Evolutionary conservation across 805 yeast genomes (phyloP).

Genomic region (Komagataella phaffii): DNA sequence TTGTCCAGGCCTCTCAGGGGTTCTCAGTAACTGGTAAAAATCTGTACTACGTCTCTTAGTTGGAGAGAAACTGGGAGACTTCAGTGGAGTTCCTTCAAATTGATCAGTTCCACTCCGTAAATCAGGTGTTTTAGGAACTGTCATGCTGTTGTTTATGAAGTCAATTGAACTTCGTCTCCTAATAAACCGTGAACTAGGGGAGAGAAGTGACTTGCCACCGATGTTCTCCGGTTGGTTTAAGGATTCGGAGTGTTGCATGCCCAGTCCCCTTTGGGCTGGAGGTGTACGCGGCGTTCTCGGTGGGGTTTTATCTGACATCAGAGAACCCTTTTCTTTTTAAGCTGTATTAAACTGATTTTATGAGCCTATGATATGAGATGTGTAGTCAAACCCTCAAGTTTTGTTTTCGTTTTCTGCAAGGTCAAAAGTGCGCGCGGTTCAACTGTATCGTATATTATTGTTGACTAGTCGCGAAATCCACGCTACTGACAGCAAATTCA

Average conservation of each 20-base stretch:
- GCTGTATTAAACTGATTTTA: not conserved
- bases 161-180: not conserved
- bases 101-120: constrained; percentile 10
- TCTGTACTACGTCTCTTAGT: constrained; percentile 18
- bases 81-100: constrained; percentile 18
- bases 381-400: not conserved
- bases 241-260: not conserved
- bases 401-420: not conserved
- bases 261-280: not conserved
- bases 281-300: not conserved
- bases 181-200: not conserved
- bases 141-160: not conserved
- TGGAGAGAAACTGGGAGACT: constrained; percentile 19
- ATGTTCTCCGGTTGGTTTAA: not conserved
- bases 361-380: not conserved
- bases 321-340: not conserved
- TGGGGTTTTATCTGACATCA: not conserved
- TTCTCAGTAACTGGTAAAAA: constrained; percentile 19
- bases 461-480: not conserved
- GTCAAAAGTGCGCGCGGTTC: not conserved
- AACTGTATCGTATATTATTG: not conserved
- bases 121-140: constrained; percentile 16
- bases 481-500: not conserved
- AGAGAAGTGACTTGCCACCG: not conserved
- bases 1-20: constrained; percentile 15